Base-by-base conservation (phyloP, 2,329 filamentous ascomycete genomes). In the Ceratocystis harringtonii region DNA sequence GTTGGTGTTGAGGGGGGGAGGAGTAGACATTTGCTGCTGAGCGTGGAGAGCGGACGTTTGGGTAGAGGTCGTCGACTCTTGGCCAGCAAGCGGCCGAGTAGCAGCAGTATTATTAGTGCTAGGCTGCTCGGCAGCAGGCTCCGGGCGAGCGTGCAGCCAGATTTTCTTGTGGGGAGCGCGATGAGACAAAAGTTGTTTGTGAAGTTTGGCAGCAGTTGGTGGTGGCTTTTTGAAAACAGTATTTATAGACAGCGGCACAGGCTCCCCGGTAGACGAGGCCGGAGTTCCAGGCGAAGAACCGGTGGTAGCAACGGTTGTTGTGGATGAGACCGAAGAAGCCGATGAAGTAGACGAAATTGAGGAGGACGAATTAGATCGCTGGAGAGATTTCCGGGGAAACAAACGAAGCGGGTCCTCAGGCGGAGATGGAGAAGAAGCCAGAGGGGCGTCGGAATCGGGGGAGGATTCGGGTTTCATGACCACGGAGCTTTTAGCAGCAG, bases 311-410 rank as follows among this genome's bases (percentile, higher is more conserved):
- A 88, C 78, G 65, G 87, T 88, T 1, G 86, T 84, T 10, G 77
- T 79, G 5, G 84, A 85, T 17, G 83, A 81, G 66, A 76, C 76
- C 41, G 84, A 86, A 0, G 80, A 77, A 66, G 76, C 76, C 36
- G 84, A 86, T 1, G 80, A 77, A 50, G 78, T 83, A 62, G 84
- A 84, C 15, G 89, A 88, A 69, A 95, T 80, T 58, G 92, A 96
- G 3, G 91, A 95, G 67, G 90, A 94, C 44, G 92, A 97, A 79
- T 90, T 95, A 72, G 87, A 87, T 74, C 92, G 86, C 75, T 92
- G 89, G 68, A 90, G 81, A 73, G 82, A 86, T 78, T 96, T 96
- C 71, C 91, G 89, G 72, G 90, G 89, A 75, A 95, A 90, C 83
- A 95, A 92, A 75, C 88, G 85, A 70, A 87, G 50, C 50, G 19